A percentile compares a stretch with the other conserved stretches of the same genome.
phyloP scores from a whole-genome alignment of 306 rosid genomes.

The Vigna unguiculata region DNA sequence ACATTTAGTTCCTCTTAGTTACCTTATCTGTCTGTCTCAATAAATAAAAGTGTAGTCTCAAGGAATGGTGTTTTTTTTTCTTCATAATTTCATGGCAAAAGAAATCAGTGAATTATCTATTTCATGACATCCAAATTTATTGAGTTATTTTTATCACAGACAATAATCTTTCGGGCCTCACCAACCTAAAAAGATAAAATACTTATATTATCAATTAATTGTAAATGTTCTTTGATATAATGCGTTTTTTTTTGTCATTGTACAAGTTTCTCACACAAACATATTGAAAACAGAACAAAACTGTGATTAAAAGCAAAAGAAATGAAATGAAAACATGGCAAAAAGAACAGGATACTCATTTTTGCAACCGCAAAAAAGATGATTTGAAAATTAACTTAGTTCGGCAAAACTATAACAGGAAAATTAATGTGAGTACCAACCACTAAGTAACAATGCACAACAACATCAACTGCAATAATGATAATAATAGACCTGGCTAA shows the following conservation, averaged over 20 bases:
- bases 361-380: slow-evolving; percentile 6
- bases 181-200: too few relatives aligned
- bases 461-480: slow-evolving; percentile 30
- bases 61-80: background rate
- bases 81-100: background rate
- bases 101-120: too few relatives aligned
- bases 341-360: background rate
- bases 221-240: too few relatives aligned
- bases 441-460: slow-evolving; percentile 54
- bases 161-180: too few relatives aligned
- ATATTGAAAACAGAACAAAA: background rate
- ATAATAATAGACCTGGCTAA: slow-evolving; percentile 46
- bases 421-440: slow-evolving; percentile 24
- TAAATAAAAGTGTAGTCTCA: slow-evolving; percentile 15
- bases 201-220: too few relatives aligned
- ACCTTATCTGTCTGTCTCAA: background rate
- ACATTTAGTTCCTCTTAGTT: slow-evolving; percentile 19
- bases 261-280: background rate
- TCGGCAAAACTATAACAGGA: slow-evolving; percentile 40
- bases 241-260: background rate
- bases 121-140: too few relatives aligned
- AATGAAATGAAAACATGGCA: background rate
- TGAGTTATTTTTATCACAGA: too few relatives aligned
- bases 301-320: background rate
- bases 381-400: slow-evolving; percentile 36